Evolutionary conservation across 805 yeast genomes (phyloP).

Genomic region (Saturnispora galanensis): DNA sequence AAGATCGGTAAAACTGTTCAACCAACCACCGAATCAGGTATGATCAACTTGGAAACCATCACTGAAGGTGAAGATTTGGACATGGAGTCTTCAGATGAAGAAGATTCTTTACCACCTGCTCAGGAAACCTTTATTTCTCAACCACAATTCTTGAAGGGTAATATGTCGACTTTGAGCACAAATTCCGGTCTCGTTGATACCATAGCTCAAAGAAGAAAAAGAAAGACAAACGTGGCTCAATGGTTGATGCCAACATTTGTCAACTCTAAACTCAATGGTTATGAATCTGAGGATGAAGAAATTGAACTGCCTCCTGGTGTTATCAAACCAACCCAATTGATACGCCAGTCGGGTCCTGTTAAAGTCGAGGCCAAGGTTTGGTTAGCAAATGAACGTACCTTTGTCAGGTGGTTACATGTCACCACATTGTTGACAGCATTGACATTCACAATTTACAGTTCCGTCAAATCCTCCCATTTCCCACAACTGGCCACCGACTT

Average conservation of each 20-base stretch:
- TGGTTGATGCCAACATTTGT: constrained; percentile 26
- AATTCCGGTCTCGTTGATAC: constrained; percentile 4
- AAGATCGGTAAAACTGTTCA: constrained; percentile 34
- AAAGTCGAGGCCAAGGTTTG: constrained; percentile 97
- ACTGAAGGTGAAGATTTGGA: constrained; percentile 30
- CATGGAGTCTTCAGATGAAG: constrained; percentile 46
- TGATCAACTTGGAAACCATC: constrained; percentile 26
- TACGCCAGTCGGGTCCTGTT: constrained; percentile 84
- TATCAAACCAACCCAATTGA: constrained; percentile 61
- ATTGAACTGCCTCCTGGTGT: constrained; percentile 85
- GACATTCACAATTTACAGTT: constrained; percentile 70
- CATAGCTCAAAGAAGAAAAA: constrained; percentile 12
- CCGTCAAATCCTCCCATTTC: constrained; percentile 59
- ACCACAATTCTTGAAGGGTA: constrained; percentile 2
- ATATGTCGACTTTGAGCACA: not conserved
- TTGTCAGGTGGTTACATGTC: constrained; percentile 89
- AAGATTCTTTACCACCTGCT: constrained; percentile 31
- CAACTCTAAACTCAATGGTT: constrained; percentile 26
- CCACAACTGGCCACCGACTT: constrained; percentile 53
- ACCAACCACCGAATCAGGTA: constrained; percentile 16
- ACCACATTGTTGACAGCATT: constrained; percentile 75
- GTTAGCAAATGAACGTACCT: constrained; percentile 97
- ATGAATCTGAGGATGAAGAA: constrained; percentile 82
- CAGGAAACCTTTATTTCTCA: not conserved
- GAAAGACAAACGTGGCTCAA: constrained; percentile 16